A percentile compares a stretch with the other conserved stretches of the same genome.
These are phyloP conservation scores for Verticillium nonalfalfae DNA, from an alignment of 2,329 filamentous ascomycete genomes.

Conservation along the genomic window DNA sequence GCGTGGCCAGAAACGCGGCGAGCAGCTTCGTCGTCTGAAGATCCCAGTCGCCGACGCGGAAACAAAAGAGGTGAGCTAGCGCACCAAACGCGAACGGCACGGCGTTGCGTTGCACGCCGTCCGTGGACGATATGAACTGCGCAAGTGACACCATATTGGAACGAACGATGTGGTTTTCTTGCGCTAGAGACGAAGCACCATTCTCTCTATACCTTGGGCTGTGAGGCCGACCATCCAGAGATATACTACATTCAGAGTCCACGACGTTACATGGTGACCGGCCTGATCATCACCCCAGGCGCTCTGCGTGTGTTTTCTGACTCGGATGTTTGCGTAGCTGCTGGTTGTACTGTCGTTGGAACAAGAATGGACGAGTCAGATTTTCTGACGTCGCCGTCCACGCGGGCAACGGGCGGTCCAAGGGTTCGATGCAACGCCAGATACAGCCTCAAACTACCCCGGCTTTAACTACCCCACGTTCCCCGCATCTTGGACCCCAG, in stretches of 20 bases:
- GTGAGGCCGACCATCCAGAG: neutral
- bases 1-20: conserved; percentile 2
- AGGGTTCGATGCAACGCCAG: neutral
- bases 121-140: neutral
- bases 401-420: neutral
- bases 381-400: neutral
- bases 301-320: neutral
- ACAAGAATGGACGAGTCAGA: neutral
- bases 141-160: neutral
- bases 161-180: neutral
- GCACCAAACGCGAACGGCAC: conserved; percentile 6
- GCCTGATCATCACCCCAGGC: neutral
- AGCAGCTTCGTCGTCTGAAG: conserved; percentile 8
- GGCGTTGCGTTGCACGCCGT: neutral
- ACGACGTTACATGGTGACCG: neutral
- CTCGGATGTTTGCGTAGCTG: neutral
- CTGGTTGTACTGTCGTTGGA: neutral
- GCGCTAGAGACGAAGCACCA: neutral
- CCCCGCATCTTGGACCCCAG: neutral
- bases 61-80: conserved; percentile 12
- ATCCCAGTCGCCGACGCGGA: conserved; percentile 20
- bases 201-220: neutral
- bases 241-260: neutral
- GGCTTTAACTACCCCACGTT: conserved; percentile 2
- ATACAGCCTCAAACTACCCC: neutral